phyloP scores from a whole-genome alignment of 768 basidiomycete genomes.

The Mycena capillaripes region DNA sequence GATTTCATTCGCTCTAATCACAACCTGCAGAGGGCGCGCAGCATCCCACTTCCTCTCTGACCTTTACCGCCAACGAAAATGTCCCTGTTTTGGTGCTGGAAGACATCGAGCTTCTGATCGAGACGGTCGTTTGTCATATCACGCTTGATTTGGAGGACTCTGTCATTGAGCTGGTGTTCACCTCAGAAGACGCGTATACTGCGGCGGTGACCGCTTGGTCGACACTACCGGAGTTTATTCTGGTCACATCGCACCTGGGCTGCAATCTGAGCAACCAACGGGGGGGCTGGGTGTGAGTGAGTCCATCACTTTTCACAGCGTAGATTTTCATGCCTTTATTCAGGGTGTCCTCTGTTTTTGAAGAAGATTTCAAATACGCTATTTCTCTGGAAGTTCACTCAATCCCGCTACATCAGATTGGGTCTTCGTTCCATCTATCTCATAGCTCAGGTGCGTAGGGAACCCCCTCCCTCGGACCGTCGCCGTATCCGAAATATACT shows the following conservation, averaged over 20 bases:
- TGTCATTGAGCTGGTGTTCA: slow-evolving; percentile 2
- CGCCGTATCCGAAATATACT: not conserved
- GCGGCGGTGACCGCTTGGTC: slow-evolving; percentile 16
- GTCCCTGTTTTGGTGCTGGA: slow-evolving; percentile 19
- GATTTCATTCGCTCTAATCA: not conserved
- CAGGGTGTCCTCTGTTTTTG: slow-evolving; percentile 4
- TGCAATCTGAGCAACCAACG: slow-evolving; percentile 25
- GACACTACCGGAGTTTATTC: slow-evolving; percentile 5
- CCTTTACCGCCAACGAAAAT: slow-evolving; percentile 11
- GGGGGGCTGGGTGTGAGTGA: slow-evolving; percentile 24
- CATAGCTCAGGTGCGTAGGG: slow-evolving; percentile 6
- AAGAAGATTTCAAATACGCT: not conserved
- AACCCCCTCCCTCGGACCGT: not conserved
- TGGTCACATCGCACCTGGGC: slow-evolving; percentile 14
- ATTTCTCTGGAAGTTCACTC: slow-evolving; percentile 4
- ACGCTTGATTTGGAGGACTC: not conserved
- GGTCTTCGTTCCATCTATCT: slow-evolving; percentile 5
- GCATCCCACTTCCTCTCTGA: slow-evolving; percentile 9
- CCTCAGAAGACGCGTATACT: slow-evolving; percentile 12
- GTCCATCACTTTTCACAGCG: not conserved
- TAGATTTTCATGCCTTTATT: not conserved
- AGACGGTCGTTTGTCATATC: slow-evolving; percentile 6
- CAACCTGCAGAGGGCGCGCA: not conserved
- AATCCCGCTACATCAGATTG: slow-evolving; percentile 9
- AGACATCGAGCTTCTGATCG: slow-evolving; percentile 16